phyloP scores from a whole-genome alignment of 2,329 filamentous ascomycete genomes.

The Xylariaceae sp. region DNA sequence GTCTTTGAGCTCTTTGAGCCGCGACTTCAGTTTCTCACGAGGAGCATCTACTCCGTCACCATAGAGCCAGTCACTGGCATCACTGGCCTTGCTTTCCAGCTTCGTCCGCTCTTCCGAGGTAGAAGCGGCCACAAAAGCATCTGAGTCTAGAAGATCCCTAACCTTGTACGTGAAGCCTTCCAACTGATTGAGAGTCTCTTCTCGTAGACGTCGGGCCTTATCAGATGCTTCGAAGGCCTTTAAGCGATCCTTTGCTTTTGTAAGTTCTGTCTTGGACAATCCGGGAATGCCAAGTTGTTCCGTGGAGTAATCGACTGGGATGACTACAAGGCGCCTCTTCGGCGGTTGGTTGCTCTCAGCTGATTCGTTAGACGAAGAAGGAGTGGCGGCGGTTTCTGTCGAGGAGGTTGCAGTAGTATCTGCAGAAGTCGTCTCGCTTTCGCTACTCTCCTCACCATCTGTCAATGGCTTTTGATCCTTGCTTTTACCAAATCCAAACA shows the following conservation, averaged over 20 bases:
- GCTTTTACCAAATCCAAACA: constrained; percentile 92
- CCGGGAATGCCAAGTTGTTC: constrained; percentile 58
- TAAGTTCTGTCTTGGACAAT: constrained; percentile 56
- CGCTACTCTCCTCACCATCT: constrained; percentile 61
- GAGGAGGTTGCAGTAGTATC: constrained; percentile 54
- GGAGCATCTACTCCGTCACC: constrained; percentile 80
- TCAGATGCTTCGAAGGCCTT: constrained; percentile 88
- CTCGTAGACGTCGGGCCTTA: constrained; percentile 73
- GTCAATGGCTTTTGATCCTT: constrained; percentile 81
- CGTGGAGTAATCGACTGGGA: constrained; percentile 58
- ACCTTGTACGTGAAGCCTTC: constrained; percentile 91
- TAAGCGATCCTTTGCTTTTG: constrained; percentile 71
- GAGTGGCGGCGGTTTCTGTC: constrained; percentile 43
- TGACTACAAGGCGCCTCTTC: constrained; percentile 64
- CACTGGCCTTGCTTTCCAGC: constrained; percentile 72
- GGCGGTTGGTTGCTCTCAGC: constrained; percentile 60
- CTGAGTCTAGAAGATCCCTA: constrained; percentile 80
- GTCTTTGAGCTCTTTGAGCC: constrained; percentile 77
- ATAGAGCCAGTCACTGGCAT: constrained; percentile 89
- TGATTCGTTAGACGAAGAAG: constrained; percentile 57
- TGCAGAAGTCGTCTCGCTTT: constrained; percentile 54
- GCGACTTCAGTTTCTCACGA: constrained; percentile 75
- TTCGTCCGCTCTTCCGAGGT: constrained; percentile 70
- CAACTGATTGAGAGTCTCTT: constrained; percentile 91
- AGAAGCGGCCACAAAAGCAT: constrained; percentile 74